Percentiles rank a stretch among this genome's conserved stretches.
Conservation (phyloP, 2,329 filamentous ascomycete genomes). For the Laburnicola sp. region DNA sequence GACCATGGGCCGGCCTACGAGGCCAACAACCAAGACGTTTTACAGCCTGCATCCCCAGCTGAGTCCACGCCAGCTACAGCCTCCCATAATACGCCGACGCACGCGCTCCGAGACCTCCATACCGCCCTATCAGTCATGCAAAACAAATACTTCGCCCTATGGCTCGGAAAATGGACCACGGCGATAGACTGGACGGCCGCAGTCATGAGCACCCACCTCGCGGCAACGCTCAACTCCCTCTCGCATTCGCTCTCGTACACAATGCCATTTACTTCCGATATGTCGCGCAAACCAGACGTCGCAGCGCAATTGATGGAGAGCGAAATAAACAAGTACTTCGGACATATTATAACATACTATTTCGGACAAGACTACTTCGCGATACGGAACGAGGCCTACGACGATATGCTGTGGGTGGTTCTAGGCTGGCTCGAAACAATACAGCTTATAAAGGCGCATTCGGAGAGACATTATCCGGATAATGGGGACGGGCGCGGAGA, state of each 20-base stretch:
- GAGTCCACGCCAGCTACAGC: too few species aligned
- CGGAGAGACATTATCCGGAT: conserved; percentile 60
- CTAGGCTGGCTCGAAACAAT: conserved; percentile 85
- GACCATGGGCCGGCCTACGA: conserved; percentile 15
- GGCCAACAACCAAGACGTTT: conserved; percentile 17
- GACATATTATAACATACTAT: conserved; percentile 75
- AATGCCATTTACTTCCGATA: conserved; percentile 39
- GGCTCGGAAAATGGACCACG: conserved; percentile 79
- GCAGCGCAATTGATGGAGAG: conserved; percentile 66
- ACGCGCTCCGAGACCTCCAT: conserved; percentile 42
- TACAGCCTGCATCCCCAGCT: background rate
- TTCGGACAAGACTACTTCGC: conserved; percentile 81
- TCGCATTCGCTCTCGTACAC: conserved; percentile 61
- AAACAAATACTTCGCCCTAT: conserved; percentile 72
- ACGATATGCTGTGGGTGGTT: conserved; percentile 95
- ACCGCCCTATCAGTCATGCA: conserved; percentile 75
- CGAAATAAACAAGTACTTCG: conserved; percentile 79
- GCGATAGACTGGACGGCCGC: conserved; percentile 94
- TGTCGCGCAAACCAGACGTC: conserved; percentile 30
- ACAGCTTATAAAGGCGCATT: conserved; percentile 74
- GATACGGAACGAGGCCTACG: conserved; percentile 78
- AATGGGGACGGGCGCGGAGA: conserved; percentile 4
- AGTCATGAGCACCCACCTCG: conserved; percentile 77
- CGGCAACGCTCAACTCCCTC: conserved; percentile 71
- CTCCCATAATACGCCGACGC: background rate